Percentiles rank a stretch among this genome's conserved stretches.
These are phyloP conservation scores for Aureobasidium leucospermi DNA, from an alignment of 2,329 filamentous ascomycete genomes.

Conservation along the genomic window DNA sequence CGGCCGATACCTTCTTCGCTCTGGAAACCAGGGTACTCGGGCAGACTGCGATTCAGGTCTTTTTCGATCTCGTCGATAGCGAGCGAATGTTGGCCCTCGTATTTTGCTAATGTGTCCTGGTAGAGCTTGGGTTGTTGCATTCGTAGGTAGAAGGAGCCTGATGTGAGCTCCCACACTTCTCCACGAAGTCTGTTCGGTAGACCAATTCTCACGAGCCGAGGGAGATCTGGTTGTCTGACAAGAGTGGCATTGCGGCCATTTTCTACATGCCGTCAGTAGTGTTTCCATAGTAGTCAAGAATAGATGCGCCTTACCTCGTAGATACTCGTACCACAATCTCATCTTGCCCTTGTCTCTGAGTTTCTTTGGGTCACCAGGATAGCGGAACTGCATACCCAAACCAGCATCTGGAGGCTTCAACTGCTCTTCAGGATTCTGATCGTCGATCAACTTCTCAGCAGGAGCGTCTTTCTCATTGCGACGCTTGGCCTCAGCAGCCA, in stretches of 20 bases:
- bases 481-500: slow-evolving; percentile 45
- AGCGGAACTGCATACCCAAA: slow-evolving; percentile 84
- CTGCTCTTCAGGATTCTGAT: slow-evolving; percentile 13
- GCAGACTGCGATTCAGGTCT: slow-evolving; percentile 89
- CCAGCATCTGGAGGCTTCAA: slow-evolving; percentile 75
- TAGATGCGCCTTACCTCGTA: slow-evolving; percentile 42
- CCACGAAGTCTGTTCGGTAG: slow-evolving; percentile 87
- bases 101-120: slow-evolving; percentile 74
- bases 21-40: slow-evolving; percentile 96
- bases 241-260: slow-evolving; percentile 90
- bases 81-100: slow-evolving; percentile 76
- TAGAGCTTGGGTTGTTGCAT: slow-evolving; percentile 81
- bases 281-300: neutral
- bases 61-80: slow-evolving; percentile 99
- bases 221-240: slow-evolving; percentile 92
- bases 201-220: slow-evolving; percentile 93
- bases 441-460: slow-evolving; percentile 39
- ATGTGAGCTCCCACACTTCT: slow-evolving; percentile 93
- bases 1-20: slow-evolving; percentile 90
- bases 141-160: slow-evolving; percentile 80
- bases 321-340: slow-evolving; percentile 92
- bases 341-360: slow-evolving; percentile 94
- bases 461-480: slow-evolving; percentile 24
- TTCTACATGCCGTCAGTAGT: slow-evolving; percentile 42
- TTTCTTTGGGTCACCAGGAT: slow-evolving; percentile 91